Evolutionary conservation across 1,284 basidiomycete genomes (phyloP).

Genomic region (Sporisorium graminicola): DNA sequence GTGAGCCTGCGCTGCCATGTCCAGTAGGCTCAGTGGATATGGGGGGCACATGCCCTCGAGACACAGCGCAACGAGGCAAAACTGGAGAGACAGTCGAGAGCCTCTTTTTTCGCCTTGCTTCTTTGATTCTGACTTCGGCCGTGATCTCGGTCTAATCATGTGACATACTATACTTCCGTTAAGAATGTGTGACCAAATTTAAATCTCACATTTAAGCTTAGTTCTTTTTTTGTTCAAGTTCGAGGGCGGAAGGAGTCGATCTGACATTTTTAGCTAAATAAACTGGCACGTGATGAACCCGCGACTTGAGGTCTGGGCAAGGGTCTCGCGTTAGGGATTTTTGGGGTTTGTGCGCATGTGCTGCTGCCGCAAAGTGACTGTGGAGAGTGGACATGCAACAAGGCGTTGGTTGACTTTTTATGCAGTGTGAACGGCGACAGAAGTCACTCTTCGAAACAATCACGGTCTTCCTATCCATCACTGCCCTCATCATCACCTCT

Average conservation of each 20-base stretch:
- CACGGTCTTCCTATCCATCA: not conserved
- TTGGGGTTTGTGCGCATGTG: constrained; percentile 3
- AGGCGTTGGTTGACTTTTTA: too few species aligned
- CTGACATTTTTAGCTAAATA: not conserved
- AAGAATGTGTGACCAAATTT: not conserved
- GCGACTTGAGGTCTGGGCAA: constrained; percentile 1
- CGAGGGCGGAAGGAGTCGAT: not conserved
- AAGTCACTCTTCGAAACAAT: not conserved
- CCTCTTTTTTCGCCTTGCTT: not conserved
- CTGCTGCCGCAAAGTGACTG: constrained; percentile 11
- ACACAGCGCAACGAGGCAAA: not conserved
- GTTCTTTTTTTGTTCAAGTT: not conserved
- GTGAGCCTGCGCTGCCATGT: not conserved
- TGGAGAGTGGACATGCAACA: not conserved
- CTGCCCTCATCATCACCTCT: not conserved
- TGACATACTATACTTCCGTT: constrained; percentile 2
- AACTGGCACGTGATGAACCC: constrained; percentile 14
- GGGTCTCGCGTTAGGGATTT: constrained; percentile 15
- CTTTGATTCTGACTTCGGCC: not conserved
- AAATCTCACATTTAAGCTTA: not conserved
- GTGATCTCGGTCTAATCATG: not conserved
- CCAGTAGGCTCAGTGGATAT: not conserved
- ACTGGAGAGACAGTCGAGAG: not conserved
- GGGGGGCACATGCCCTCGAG: not conserved
- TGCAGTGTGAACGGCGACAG: not conserved